Evolutionary conservation across 352 stramenopile species (phyloP), one percentile per base, ranked within the genome.

Genomic region (Pythium graminicola): DNA sequence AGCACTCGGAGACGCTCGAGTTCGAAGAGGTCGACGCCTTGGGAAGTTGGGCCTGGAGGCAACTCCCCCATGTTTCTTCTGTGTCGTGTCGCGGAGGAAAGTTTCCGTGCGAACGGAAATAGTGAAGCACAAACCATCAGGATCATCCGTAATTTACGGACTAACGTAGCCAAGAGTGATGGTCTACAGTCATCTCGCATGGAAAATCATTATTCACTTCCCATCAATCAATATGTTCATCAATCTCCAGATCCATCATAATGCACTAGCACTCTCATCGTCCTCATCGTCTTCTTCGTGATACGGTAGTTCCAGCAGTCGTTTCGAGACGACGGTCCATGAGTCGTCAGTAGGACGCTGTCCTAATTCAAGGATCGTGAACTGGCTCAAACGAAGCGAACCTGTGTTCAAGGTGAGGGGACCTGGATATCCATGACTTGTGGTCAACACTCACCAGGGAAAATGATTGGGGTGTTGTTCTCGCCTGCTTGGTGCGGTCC

Each of bases 341-440:
- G 70, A 68, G 33, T 65, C 71, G 31, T 86, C 74, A 9, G 64
- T 54, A 6, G 45, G 14, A 31, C 72, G 60, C 62, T 79, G 78
- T 40, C 79, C 75, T 1, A 91, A 62, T 53, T 89, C 62, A 4
- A 91, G 54, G n/a, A 88, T 77, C 13, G 69, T 86, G 47, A 85
- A 91, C 38, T 91, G 75, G n/a, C 80, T 76, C 31, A 70, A 32
- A 10, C 69, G 76, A 39, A 91, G 57, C 10, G 77, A 87, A 10
- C 80, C 80, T 91, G 24, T n/a, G n/a, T n/a, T n/a, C n/a, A n/a
- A n/a, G n/a, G n/a, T n/a, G 28, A 35, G 29, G n/a, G 32, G 10
- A 14, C 7, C 2, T 9, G 6, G 9, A 36, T 11, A 10, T 3
- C 4, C 10, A 47, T 11, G 6, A 38, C 10, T 38, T 41, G 8